These are phyloP conservation scores for Colletotrichum tropicicola DNA, from an alignment of 2,329 filamentous ascomycete species.

Conservation along the genomic window DNA sequence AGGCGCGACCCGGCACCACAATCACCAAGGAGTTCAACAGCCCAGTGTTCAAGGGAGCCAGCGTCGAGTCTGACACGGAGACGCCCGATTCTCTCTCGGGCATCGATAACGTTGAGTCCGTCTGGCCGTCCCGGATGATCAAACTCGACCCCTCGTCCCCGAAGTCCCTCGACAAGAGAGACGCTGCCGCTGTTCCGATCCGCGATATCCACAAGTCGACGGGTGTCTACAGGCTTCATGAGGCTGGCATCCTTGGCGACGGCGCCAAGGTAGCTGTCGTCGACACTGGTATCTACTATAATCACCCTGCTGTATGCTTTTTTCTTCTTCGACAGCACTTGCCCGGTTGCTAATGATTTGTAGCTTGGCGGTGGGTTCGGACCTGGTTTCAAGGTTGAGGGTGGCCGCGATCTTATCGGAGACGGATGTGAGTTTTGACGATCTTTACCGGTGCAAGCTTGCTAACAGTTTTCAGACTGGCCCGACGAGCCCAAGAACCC, in stretches of 20 bases:
- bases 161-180: not conserved
- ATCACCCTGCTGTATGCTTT: slow-evolving; percentile 8
- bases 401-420: slow-evolving; percentile 13
- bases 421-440: slow-evolving; percentile 28
- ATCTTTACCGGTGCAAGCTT: slow-evolving; percentile 27
- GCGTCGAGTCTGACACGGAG: not conserved
- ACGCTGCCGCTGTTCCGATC: not conserved
- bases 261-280: slow-evolving; percentile 19
- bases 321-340: too few relatives aligned
- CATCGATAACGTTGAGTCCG: not conserved
- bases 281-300: slow-evolving; percentile 20
- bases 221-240: slow-evolving; percentile 48
- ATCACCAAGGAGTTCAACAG: slow-evolving; percentile 10
- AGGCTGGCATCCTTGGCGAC: slow-evolving; percentile 38
- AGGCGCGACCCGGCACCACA: not conserved
- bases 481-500: slow-evolving; percentile 36
- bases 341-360: too few relatives aligned
- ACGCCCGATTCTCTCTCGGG: not conserved
- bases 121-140: slow-evolving; percentile 10
- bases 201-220: slow-evolving; percentile 45
- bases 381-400: slow-evolving; percentile 17
- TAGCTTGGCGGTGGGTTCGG: slow-evolving; percentile 24
- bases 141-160: not conserved
- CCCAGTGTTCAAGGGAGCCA: not conserved
- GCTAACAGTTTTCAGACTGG: slow-evolving; percentile 24